Percentiles rank a stretch among this genome's conserved stretches.
phyloP scores from a whole-genome alignment of 805 yeast species.

The Yamadazyma sp. region DNA sequence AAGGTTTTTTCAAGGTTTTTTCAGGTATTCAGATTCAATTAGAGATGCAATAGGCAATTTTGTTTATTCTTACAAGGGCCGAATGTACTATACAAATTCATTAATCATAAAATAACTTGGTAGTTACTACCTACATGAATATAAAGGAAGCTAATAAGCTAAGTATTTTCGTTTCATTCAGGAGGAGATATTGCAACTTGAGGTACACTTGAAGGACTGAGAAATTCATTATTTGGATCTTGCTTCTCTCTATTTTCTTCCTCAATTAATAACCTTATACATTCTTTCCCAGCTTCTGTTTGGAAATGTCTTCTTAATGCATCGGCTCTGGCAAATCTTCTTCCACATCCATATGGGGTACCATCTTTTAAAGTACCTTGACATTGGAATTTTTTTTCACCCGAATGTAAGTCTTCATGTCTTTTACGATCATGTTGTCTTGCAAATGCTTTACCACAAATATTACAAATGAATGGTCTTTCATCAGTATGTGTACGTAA shows the following conservation, averaged over 20 bases:
- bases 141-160: no score
- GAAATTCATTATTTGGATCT: constrained; percentile 8
- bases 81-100: no score
- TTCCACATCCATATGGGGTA: constrained; percentile 43
- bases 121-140: no score
- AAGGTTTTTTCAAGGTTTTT: no score
- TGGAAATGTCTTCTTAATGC: constrained; percentile 45
- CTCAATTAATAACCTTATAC: constrained; percentile 38
- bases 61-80: no score
- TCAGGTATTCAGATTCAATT: no score
- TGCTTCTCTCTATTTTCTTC: constrained; percentile 34
- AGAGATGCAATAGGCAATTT: no score
- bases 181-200: constrained; percentile 42
- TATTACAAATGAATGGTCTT: constrained; percentile 67
- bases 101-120: no score
- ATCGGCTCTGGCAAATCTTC: constrained; percentile 46
- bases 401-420: constrained; percentile 60
- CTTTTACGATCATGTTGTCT: constrained; percentile 45
- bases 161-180: constrained; percentile 11
- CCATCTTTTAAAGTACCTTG: constrained; percentile 61
- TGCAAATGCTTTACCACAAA: constrained; percentile 75
- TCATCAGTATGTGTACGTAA: constrained; percentile 87
- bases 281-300: constrained; percentile 44
- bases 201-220: constrained; percentile 24
- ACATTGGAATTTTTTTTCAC: constrained; percentile 73